phyloP scores from a whole-genome alignment of 495 filamentous ascomycete species.

The Neurospora terricola region DNA sequence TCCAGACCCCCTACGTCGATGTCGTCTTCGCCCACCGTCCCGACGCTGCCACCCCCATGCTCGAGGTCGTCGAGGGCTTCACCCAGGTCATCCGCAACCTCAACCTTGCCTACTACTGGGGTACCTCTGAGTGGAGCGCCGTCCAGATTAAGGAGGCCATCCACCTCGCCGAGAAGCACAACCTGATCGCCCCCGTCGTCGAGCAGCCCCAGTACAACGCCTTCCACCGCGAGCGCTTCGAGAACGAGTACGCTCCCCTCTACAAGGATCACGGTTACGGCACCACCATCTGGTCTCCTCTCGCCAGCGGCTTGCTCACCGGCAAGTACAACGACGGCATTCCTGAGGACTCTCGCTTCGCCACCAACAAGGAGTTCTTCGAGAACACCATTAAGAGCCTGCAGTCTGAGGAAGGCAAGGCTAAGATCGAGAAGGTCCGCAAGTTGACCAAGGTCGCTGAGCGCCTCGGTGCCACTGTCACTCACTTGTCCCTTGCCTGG shows the following conservation, averaged over 20 bases:
- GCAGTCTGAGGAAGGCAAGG: conserved; percentile 19
- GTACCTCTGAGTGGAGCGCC: conserved; percentile 79
- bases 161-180: conserved; percentile 59
- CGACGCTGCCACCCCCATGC: conserved; percentile 74
- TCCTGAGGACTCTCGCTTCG: conserved; percentile 46
- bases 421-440: conserved; percentile 37
- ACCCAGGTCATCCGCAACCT: conserved; percentile 69
- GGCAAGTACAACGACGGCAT: conserved; percentile 73
- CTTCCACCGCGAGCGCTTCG: conserved; percentile 61
- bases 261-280: conserved; percentile 55
- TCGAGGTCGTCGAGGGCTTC: conserved; percentile 78
- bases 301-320: conserved; percentile 60
- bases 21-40: conserved; percentile 79
- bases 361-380: conserved; percentile 34
- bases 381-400: conserved; percentile 26
- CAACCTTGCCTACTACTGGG: conserved; percentile 78
- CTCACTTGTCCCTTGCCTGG: conserved; percentile 63
- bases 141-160: conserved; percentile 72
- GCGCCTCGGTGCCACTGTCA: conserved; percentile 47
- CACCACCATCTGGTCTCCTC: conserved; percentile 62
- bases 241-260: conserved; percentile 60
- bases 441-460: conserved; percentile 53
- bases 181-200: conserved; percentile 70
- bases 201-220: conserved; percentile 86
- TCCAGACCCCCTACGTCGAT: conserved; percentile 70